These are phyloP conservation scores for Ulvella scutata DNA, from an alignment of 139 green algal species.

Conservation along the genomic window DNA sequence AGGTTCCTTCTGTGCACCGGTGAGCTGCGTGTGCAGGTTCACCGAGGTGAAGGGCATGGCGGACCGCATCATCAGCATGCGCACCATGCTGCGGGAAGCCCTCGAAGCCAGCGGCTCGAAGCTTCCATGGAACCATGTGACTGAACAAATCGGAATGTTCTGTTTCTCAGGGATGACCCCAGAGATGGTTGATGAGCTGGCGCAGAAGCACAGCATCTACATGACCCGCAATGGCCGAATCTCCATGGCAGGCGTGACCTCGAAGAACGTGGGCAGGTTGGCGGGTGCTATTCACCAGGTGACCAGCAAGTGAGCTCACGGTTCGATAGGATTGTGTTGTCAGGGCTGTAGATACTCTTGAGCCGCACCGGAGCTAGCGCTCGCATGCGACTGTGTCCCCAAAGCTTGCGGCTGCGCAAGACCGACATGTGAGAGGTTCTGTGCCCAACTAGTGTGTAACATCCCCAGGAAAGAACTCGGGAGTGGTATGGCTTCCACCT, in stretches of 20 bases:
- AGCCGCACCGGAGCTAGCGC: too few species aligned
- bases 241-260: conserved; percentile 79
- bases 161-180: conserved; percentile 35
- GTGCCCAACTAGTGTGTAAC: too few species aligned
- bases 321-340: not conserved
- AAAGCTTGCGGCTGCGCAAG: too few species aligned
- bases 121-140: conserved; percentile 63
- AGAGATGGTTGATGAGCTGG: conserved; percentile 61
- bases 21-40: not conserved
- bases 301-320: conserved; percentile 32
- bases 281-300: conserved; percentile 70
- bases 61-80: conserved; percentile 78
- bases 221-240: conserved; percentile 87
- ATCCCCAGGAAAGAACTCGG: too few species aligned
- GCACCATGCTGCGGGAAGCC: conserved; percentile 36
- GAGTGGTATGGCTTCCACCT: too few species aligned
- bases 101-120: conserved; percentile 40
- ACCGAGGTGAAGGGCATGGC: conserved; percentile 71
- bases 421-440: too few species aligned
- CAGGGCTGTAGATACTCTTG: too few species aligned
- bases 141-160: conserved; percentile 88
- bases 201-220: conserved; percentile 64
- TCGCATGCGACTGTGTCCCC: too few species aligned
- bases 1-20: too few species aligned
- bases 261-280: conserved; percentile 59